Base-by-base conservation (phyloP, 805 yeast species). In the Metschnikowia santaceciliae region DNA sequence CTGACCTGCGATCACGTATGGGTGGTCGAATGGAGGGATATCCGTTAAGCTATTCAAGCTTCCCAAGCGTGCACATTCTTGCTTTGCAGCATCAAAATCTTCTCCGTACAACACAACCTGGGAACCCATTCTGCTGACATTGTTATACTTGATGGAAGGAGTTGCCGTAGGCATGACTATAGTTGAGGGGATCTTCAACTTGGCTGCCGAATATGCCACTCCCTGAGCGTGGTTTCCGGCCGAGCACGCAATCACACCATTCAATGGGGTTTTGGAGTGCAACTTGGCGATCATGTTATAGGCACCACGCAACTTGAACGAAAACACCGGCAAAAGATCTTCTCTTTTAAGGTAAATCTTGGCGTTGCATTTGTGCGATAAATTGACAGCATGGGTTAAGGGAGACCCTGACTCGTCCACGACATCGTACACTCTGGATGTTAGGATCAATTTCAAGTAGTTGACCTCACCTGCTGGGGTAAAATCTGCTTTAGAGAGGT, bases 201-300 rank as follows among this genome's bases (percentile, higher is more conserved):
- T 82, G 53, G 82, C 83, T 3, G 98, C 96, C 20, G 96, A 86
- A 66, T 71, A 92, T 0, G 99, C 99, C 13, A 94, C 98, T 58
- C 99, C 99, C 67, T 94, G 99, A 1, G 99, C 99, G 62, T 94
- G 99, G 69, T 94, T 94, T 34, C 99, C 99, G 3, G 99, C 99
- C 32, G 97, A 90, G 63, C 98, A 94, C 0, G 98, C 97, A 65
- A 95, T 87, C 49, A 94, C 97, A 60, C 99, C 99, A 45, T 79
- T 76, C 66, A 89, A 61, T 56, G 84, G 78, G 59, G 84, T 74
- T 42, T 78, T 81, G 19, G 71, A 65, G 48, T 83, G 82, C 46
- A 94, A 70, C 61, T 92, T 88, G 34, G 98, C 95, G 61, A 94
- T 87, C 96, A 90, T 90, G 68, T 94, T 94, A 71, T 91, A 90